Base-by-base conservation (phyloP, 2,329 filamentous ascomycete species). In the Xylaria sp. region DNA sequence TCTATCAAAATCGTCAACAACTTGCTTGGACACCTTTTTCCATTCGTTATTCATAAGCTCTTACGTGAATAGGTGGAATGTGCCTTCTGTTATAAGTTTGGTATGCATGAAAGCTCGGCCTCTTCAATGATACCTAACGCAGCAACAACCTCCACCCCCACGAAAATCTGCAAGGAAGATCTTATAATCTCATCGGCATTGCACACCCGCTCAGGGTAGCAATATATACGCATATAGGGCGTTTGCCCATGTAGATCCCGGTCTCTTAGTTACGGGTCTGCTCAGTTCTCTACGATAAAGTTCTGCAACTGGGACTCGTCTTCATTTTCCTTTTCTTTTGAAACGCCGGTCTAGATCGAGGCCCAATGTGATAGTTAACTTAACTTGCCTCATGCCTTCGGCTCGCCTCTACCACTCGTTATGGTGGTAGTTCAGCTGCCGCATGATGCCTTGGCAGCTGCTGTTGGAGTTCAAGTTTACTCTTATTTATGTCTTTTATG, bases 371-470 rank as follows among this genome's bases (percentile, higher is more conserved):
- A 63, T 44, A 34, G 28, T 15, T 46, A 46, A n/a, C 41, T 37
- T 37, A 52, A 55, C 28, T 44, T 58, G 12, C 64, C 68, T 65
- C 50, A 76, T 76, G 74, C 67, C 70, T 74, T 60, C 63, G 56
- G 48, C 52, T 70, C 50, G 23, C 65, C 51, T 56, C 60, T 61
- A 34, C 70, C 63, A 63, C 65, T 73, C 73, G 76, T 76, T 70
- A 82, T 82, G 81, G 78, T 76, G 64, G 76, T 77, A 64, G 76
- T 77, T 68, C 79, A 80, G 74, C 72, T 82, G 60, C 80, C 80
- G 15, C 62, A 74, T 63, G 79, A 77, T 61, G 80, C 78, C 66
- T 68, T 80, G 44, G 79, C 77, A 64, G 71, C 71, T 68, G 80
- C 78, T 70, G 73, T 76, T 62, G 76, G 70, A 44, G 76, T 82